Evolutionary conservation across 805 yeast genomes (phyloP).

Genomic region (Candida tallmaniae): DNA sequence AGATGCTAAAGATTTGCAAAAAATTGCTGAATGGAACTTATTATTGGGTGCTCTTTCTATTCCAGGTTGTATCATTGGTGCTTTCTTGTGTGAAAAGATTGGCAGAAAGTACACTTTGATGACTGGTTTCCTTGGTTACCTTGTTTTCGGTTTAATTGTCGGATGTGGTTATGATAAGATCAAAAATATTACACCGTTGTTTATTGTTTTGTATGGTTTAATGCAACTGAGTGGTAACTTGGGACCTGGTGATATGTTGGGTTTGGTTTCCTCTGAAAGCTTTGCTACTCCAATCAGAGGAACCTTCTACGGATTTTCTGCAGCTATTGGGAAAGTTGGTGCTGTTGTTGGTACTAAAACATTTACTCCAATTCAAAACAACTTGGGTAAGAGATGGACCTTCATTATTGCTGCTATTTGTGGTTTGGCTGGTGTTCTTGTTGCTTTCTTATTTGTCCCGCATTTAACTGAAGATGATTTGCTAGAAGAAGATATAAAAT

Average conservation of each 20-base stretch:
- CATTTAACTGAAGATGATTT: slow-evolving; percentile 68
- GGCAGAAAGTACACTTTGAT: slow-evolving; percentile 73
- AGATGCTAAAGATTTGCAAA: slow-evolving; percentile 40
- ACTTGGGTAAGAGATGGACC: slow-evolving; percentile 69
- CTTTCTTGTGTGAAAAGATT: slow-evolving; percentile 54
- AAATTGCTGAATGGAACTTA: slow-evolving; percentile 70
- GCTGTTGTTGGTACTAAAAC: slow-evolving; percentile 79
- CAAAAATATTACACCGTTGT: slow-evolving; percentile 53
- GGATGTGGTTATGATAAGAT: slow-evolving; percentile 60
- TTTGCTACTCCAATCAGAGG: slow-evolving; percentile 79
- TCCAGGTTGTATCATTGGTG: slow-evolving; percentile 74
- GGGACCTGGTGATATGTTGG: slow-evolving; percentile 79
- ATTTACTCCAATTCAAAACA: slow-evolving; percentile 61
- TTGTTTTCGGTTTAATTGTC: slow-evolving; percentile 67
- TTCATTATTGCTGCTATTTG: slow-evolving; percentile 74
- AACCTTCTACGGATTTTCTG: slow-evolving; percentile 67
- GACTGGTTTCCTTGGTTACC: slow-evolving; percentile 66
- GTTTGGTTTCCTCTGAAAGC: slow-evolving; percentile 58
- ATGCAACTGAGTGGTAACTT: slow-evolving; percentile 68
- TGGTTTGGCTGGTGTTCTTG: slow-evolving; percentile 59
- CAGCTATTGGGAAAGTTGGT: slow-evolving; percentile 80
- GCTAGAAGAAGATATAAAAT: slow-evolving; percentile 56
- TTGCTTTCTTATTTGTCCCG: slow-evolving; percentile 61
- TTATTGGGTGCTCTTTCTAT: slow-evolving; percentile 59
- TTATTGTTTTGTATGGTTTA: slow-evolving; percentile 68